Percentiles rank a stretch among this genome's conserved stretches.
These are phyloP conservation scores for Trifolium subterraneum DNA, from an alignment of 306 rosid species.

Conservation along the genomic window DNA sequence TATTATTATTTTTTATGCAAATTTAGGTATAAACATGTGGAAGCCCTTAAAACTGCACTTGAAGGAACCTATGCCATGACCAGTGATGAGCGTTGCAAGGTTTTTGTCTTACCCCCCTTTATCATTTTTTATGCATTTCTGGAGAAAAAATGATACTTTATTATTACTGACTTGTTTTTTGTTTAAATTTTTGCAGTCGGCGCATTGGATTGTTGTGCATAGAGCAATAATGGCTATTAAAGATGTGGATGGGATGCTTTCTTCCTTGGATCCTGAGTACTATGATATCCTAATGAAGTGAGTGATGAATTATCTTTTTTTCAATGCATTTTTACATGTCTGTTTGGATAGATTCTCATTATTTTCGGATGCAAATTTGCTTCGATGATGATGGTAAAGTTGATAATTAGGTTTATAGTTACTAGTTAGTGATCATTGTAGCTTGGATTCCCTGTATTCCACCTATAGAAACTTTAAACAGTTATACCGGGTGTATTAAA, in stretches of 20 bases:
- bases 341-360: slow-evolving; percentile 3
- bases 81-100: slow-evolving; percentile 96
- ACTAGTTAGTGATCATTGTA: slow-evolving; percentile 4
- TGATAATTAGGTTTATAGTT: slow-evolving; percentile 8
- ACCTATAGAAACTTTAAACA: too few relatives aligned
- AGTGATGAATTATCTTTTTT: slow-evolving; percentile 38
- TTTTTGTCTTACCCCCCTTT: slow-evolving; percentile 29
- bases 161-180: not conserved
- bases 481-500: too few relatives aligned
- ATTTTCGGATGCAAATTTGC: not conserved
- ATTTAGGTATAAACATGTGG: slow-evolving; percentile 75
- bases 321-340: not conserved
- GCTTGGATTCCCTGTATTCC: slow-evolving; percentile 27
- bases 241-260: slow-evolving; percentile 91
- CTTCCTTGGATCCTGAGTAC: slow-evolving; percentile 98
- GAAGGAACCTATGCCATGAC: slow-evolving; percentile 93
- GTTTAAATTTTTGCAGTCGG: slow-evolving; percentile 63
- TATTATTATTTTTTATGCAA: slow-evolving; percentile 9
- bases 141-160: not conserved
- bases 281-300: slow-evolving; percentile 96
- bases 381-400: not conserved
- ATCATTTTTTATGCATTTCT: not conserved
- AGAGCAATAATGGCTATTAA: slow-evolving; percentile 96
- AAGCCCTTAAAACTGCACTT: slow-evolving; percentile 96
- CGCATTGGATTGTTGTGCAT: slow-evolving; percentile 94